Conservation (phyloP, 345 rosid species). For the Brassica nigra region DNA sequence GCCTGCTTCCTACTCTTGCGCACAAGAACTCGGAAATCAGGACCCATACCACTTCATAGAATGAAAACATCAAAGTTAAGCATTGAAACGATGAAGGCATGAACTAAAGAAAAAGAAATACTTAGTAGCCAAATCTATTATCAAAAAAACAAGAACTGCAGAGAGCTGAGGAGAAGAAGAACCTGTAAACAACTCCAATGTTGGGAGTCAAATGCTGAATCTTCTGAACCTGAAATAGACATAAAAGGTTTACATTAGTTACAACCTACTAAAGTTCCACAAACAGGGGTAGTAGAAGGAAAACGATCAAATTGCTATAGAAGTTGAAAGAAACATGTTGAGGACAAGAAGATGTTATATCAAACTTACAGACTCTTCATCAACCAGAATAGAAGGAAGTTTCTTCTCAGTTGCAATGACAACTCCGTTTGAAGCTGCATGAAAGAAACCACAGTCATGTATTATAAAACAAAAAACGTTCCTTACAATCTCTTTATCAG, state of each 20-base stretch:
- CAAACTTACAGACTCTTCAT: conserved; percentile 80
- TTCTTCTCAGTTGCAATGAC: conserved; percentile 96
- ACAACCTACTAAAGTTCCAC: not conserved
- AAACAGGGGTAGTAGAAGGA: not conserved
- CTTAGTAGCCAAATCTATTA: not conserved
- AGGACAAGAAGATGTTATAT: not conserved
- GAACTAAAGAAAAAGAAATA: not conserved
- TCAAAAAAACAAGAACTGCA: not conserved
- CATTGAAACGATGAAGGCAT: not conserved
- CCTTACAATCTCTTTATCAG: not conserved
- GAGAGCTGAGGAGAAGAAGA: conserved; percentile 28
- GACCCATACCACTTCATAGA: conserved; percentile 89
- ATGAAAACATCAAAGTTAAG: conserved; percentile 15
- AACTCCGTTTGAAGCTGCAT: conserved; percentile 91
- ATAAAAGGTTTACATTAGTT: not conserved
- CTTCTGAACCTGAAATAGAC: conserved; percentile 78
- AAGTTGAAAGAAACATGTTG: not conserved
- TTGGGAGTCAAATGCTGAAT: conserved; percentile 86
- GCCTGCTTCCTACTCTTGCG: conserved; percentile 97
- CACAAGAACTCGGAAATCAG: conserved; percentile 92
- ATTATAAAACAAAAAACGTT: not conserved
- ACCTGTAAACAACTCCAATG: conserved; percentile 98
- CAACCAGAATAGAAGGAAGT: conserved; percentile 88
- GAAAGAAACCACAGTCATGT: not conserved
- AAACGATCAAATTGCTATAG: not conserved